Evolutionary conservation across 139 green algal species (phyloP), one percentile per base, ranked within the genome.

Genomic region (Tetratostichococcus sp.): DNA sequence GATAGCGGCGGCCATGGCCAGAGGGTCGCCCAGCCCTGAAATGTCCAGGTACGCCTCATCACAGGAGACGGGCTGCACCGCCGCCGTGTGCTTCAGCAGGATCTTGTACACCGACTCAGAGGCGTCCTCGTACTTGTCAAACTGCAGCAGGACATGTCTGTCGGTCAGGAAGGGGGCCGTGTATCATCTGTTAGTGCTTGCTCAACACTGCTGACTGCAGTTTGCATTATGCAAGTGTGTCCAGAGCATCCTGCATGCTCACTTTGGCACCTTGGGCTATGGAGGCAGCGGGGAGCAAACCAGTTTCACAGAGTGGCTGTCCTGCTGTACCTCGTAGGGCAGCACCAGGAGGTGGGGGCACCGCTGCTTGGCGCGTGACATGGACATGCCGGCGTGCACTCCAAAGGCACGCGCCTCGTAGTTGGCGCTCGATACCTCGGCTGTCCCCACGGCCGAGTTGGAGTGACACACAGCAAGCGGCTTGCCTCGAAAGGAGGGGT

Each of bases 1-100:
- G 5, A 98, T 82, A 0, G 22, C 32, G 1, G 50, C 66, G 1
- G 84, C 87, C 1, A 96, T 73, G 59, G 23, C 84, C 16, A 62
- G 32, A 32, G 73, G 84, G 66, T 97, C 88, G 4, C 82, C 85
- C 11, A 95, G 71, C 6, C 90, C 89, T 2, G 91, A 97, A 17
- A 97, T 71, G 77, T 99, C 95, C 67, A 98, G 72, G 71, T 90
- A 97, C 17, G 95, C 95, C 81, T 99, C 95, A 74, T 99, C 95
- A 77, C 88, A 96, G 39, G 88, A 96, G 33, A 98, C 68, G 5
- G 94, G 91, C 85, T 97, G 86, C 58, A 98, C 91, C 23, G 77
- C 75, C 1, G 80, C 66, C 4, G 82, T 94, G 79, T 87, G 70
- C 25, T 79, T 71, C 80, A 97, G 80, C 28, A 97, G 74, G 25